Evolutionary conservation across 202 grass and related monocot species (phyloP).

Genomic region (Digitaria exilis): DNA sequence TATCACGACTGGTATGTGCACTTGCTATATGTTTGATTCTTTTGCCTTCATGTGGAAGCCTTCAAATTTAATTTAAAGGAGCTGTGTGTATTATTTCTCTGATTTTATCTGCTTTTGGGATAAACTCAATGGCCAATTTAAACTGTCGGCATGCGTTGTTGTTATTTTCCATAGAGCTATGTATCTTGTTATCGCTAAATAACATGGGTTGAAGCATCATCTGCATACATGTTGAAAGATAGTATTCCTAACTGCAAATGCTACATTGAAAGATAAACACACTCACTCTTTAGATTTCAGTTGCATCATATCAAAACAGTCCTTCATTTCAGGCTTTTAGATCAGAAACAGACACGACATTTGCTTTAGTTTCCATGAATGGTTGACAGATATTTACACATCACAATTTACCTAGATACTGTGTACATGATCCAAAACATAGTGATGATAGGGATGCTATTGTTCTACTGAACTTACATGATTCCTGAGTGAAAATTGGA

Average conservation of each 20-base stretch:
- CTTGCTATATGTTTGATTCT: constrained; percentile 23
- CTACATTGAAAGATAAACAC: background rate
- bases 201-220: constrained; percentile 5
- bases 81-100: background rate
- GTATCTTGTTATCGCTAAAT: background rate
- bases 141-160: background rate
- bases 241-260: constrained; percentile 4
- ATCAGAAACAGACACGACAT: background rate
- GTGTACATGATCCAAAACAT: background rate
- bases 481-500: background rate
- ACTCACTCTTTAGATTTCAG: background rate
- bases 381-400: background rate
- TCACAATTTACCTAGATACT: background rate
- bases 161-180: background rate
- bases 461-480: background rate
- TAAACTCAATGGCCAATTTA: constrained; percentile 4
- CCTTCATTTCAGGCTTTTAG: background rate
- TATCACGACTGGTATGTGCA: constrained; percentile 75
- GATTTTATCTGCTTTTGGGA: background rate
- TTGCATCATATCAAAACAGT: background rate
- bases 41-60: background rate
- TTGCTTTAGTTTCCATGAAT: background rate
- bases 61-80: background rate
- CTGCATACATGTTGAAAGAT: constrained; percentile 16
- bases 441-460: background rate